phyloP scores from a whole-genome alignment of 768 basidiomycete genomes.

The Rhizopogon salebrosus region DNA sequence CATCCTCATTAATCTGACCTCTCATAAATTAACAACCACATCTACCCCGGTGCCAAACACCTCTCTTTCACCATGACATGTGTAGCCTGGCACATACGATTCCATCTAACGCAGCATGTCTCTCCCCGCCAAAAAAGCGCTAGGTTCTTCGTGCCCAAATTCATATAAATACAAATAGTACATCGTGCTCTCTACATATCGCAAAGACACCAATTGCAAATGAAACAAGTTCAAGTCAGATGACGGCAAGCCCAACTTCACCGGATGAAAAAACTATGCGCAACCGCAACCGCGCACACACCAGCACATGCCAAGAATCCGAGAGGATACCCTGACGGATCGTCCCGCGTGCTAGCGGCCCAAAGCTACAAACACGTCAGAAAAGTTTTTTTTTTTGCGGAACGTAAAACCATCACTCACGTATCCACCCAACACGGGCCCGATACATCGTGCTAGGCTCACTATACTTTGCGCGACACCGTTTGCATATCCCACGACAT shows the following conservation, averaged over 20 bases:
- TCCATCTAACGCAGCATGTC: no score
- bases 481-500: slow-evolving; percentile 86
- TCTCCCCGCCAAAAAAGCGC: no score
- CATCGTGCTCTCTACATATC: background rate
- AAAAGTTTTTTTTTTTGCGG: no score
- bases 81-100: no score
- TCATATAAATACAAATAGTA: no score
- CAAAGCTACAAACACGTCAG: slow-evolving; percentile 48
- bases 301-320: slow-evolving; percentile 67
- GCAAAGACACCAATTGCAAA: background rate
- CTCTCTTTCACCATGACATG: no score
- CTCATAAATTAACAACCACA: no score
- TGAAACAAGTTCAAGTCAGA: background rate
- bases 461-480: slow-evolving; percentile 95
- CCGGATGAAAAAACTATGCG: slow-evolving; percentile 73
- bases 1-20: no score
- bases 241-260: slow-evolving; percentile 24
- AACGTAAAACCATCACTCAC: slow-evolving; percentile 40
- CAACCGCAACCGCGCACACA: slow-evolving; percentile 55
- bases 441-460: slow-evolving; percentile 86
- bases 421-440: slow-evolving; percentile 80
- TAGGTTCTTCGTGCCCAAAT: no score
- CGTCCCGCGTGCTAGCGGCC: slow-evolving; percentile 63
- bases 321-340: slow-evolving; percentile 67
- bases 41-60: no score